A percentile compares a stretch with the other conserved stretches of the same genome.
Evolutionary conservation across 495 filamentous ascomycete species (phyloP).

Genomic region (Lasiosphaeris hirsuta): DNA sequence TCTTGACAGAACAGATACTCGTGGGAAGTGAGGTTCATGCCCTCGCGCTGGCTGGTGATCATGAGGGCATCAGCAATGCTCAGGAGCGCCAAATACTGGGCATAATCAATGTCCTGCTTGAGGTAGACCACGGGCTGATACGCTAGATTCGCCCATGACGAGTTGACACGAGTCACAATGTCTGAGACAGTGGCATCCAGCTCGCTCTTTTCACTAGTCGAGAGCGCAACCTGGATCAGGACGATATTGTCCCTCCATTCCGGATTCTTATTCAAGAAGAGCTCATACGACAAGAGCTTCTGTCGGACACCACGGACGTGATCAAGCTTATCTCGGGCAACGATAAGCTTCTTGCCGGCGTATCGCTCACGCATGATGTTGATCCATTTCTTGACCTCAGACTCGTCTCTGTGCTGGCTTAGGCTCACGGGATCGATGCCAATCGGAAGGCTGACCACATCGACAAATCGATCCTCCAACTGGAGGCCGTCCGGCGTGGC

Average conservation of each 20-base stretch:
- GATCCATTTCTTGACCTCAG: constrained; percentile 73
- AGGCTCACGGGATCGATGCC: constrained; percentile 82
- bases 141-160: constrained; percentile 77
- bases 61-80: constrained; percentile 86
- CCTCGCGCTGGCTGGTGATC: constrained; percentile 89
- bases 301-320: constrained; percentile 84
- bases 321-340: constrained; percentile 90
- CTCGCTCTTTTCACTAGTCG: constrained; percentile 79
- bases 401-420: constrained; percentile 64
- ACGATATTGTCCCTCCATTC: constrained; percentile 84
- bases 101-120: constrained; percentile 86
- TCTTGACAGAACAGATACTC: constrained; percentile 94
- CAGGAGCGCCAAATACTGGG: constrained; percentile 84
- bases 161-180: constrained; percentile 90
- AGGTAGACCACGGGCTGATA: constrained; percentile 92
- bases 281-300: constrained; percentile 86
- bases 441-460: constrained; percentile 70
- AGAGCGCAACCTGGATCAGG: constrained; percentile 88
- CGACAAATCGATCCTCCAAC: constrained; percentile 88
- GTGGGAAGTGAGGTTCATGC: constrained; percentile 92
- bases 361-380: constrained; percentile 75
- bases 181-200: constrained; percentile 83
- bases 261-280: constrained; percentile 89
- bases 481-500: constrained; percentile 83
- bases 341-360: constrained; percentile 80